phyloP scores from a whole-genome alignment of 1,139 yeast species.

The Blastobotrys proliferans region DNA sequence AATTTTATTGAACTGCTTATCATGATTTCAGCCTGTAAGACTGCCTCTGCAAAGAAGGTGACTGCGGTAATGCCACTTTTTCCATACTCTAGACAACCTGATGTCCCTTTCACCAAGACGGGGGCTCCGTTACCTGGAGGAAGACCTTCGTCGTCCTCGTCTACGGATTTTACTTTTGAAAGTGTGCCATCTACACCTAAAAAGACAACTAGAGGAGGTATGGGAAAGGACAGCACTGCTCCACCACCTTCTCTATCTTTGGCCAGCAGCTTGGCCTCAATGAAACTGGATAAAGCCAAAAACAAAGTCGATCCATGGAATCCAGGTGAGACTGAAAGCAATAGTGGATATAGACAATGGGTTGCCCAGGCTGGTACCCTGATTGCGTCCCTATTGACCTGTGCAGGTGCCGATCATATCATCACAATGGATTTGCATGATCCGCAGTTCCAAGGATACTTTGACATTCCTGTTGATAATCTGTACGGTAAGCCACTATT shows the following conservation, averaged over 20 bases:
- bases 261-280: conserved; percentile 14
- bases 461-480: conserved; percentile 90
- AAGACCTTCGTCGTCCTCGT: neutral
- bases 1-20: conserved; percentile 82
- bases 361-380: conserved; percentile 93
- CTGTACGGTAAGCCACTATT: conserved; percentile 79
- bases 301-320: conserved; percentile 18
- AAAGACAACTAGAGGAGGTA: neutral
- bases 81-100: conserved; percentile 96
- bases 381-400: conserved; percentile 79
- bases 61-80: conserved; percentile 94
- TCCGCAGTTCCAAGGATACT: conserved; percentile 91
- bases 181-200: conserved; percentile 62
- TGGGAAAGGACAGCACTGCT: neutral
- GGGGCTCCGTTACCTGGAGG: conserved; percentile 50
- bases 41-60: conserved; percentile 89
- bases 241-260: conserved; percentile 12
- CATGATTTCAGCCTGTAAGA: conserved; percentile 89
- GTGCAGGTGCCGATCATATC: conserved; percentile 95
- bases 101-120: conserved; percentile 73
- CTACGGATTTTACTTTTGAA: conserved; percentile 48
- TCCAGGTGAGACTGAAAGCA: conserved; percentile 28
- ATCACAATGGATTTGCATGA: conserved; percentile 98
- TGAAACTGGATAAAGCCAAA: neutral
- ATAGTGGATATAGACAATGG: conserved; percentile 87